These are phyloP conservation scores for Clarireedia hainanense DNA, from an alignment of 2,329 filamentous ascomycete genomes.

Conservation along the genomic window DNA sequence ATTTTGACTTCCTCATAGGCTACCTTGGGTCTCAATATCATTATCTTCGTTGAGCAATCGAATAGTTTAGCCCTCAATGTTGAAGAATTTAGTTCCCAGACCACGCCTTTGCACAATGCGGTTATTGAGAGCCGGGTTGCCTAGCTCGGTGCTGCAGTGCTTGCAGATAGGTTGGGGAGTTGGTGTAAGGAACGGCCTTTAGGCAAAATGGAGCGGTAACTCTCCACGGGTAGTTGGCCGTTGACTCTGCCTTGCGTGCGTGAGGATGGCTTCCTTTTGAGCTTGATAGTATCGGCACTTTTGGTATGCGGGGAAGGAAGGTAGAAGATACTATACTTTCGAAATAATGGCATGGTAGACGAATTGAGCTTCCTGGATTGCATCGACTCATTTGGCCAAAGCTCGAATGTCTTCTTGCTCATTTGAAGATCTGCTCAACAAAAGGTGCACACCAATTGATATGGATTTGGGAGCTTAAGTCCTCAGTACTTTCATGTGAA, in stretches of 20 bases:
- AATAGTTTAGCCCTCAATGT: slow-evolving; percentile 32
- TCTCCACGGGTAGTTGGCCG: slow-evolving; percentile 37
- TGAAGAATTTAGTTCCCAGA: slow-evolving; percentile 42
- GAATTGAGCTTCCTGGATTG: slow-evolving; percentile 37
- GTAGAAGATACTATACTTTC: slow-evolving; percentile 12
- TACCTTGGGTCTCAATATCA: slow-evolving; percentile 31
- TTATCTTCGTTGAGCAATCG: slow-evolving; percentile 33
- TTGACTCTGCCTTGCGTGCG: slow-evolving; percentile 42
- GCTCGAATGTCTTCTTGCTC: slow-evolving; percentile 38
- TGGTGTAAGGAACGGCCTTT: slow-evolving; percentile 31
- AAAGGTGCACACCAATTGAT: slow-evolving; percentile 34
- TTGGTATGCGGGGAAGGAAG: too few species aligned
- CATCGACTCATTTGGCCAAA: slow-evolving; percentile 38
- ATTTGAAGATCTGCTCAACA: slow-evolving; percentile 32
- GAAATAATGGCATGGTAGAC: slow-evolving; percentile 34
- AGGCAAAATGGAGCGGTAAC: slow-evolving; percentile 36
- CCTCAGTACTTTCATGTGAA: neutral
- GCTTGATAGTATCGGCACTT: neutral
- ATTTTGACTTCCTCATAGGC: slow-evolving; percentile 37
- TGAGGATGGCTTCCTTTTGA: slow-evolving; percentile 33
- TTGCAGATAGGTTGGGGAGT: slow-evolving; percentile 29
- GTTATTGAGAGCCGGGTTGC: slow-evolving; percentile 34
- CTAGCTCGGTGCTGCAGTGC: slow-evolving; percentile 33
- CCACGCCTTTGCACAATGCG: slow-evolving; percentile 38
- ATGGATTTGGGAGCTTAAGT: slow-evolving; percentile 26